Base-by-base conservation (phyloP, 371 early-diverging fungal species). In the Mortierella sp. region DNA sequence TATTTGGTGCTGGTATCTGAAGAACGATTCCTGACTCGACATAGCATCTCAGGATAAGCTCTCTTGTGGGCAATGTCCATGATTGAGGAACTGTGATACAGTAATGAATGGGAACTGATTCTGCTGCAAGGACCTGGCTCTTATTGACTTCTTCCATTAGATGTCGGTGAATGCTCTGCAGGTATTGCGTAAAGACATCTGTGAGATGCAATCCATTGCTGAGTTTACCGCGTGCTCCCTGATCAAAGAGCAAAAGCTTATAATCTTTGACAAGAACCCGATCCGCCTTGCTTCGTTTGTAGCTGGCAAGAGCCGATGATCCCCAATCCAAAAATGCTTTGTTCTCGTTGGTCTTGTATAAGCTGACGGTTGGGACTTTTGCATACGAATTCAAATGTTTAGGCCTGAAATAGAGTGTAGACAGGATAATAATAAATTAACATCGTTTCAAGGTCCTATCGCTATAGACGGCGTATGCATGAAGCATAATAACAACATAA, bases 341-440 rank as follows among this genome's bases (percentile, higher is more conserved):
- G 47, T 55, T 53, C 16, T 81, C 76, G 50, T 40, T 63, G 1
- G 76, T 72, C 63, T 75, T 75, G 69, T 81, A 81, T 48, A 81
- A 43, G 22, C 76, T 81, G 32, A 75, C 76, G 1, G 76, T 75
- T 22, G 81, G 81, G 16, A 81, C 81, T 33, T 81, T 81, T 21
- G 81, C 69, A 55, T 81, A 81, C 9, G 81, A 71, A 58, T 72
- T 81, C 62, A 75, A 40, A 55, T 81, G 81, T 61, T 72, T 81
- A 21, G 81, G 81, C 81, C 81, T 80, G 76, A 81, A 72, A 1
- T 28, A 76, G 81, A 3, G n/a, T n/a, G n/a, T n/a, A n/a, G n/a
- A 81, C 76, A 28, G 81, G 69, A 9, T 76, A 48, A 53, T 75
- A 76, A 32, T 81, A 75, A 67, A 75, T 50, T 28, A 28, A 28